These are phyloP conservation scores for Linanthus parryae DNA, from an alignment of 148 eudicot species.

Conservation along the genomic window DNA sequence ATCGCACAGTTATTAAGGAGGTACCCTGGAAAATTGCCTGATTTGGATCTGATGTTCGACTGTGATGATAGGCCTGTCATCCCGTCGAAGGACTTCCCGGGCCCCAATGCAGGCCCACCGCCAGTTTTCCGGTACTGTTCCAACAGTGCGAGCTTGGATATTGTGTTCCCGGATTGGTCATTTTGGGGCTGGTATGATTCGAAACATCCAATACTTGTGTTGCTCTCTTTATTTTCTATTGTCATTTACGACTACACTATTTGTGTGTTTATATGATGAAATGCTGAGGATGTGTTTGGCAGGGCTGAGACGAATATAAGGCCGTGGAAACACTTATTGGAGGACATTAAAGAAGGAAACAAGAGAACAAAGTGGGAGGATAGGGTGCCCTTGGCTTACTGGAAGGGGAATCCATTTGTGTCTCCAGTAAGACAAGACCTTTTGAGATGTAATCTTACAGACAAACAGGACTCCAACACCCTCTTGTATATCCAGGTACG, in stretches of 20 bases:
- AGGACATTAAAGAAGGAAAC: conserved; percentile 45
- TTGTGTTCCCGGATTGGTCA: conserved; percentile 92
- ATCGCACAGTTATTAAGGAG: conserved; percentile 53
- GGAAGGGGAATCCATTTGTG: conserved; percentile 56
- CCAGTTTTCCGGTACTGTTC: conserved; percentile 78
- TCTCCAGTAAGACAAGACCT: conserved; percentile 32
- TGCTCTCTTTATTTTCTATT: background rate
- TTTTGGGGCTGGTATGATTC: conserved; percentile 78
- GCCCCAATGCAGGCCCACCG: conserved; percentile 37
- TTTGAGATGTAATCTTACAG: conserved; percentile 39
- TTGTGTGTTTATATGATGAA: no score
- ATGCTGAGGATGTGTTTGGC: no score
- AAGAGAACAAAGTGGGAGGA: conserved; percentile 43
- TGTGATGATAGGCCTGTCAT: conserved; percentile 56
- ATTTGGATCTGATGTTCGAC: conserved; percentile 70
- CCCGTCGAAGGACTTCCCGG: conserved; percentile 15
- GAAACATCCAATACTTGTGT: background rate
- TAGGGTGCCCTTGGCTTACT: conserved; percentile 50
- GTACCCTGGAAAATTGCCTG: conserved; percentile 85
- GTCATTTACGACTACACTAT: background rate
- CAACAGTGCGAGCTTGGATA: conserved; percentile 46
- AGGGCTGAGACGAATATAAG: conserved; percentile 55
- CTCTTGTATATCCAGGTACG: conserved; percentile 46
- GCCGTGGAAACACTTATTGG: conserved; percentile 34
- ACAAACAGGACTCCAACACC: conserved; percentile 35